Percentiles rank a stretch among this genome's conserved stretches.
Evolutionary conservation across 306 rosid species (phyloP).

Genomic region (Vigna trinervia): DNA sequence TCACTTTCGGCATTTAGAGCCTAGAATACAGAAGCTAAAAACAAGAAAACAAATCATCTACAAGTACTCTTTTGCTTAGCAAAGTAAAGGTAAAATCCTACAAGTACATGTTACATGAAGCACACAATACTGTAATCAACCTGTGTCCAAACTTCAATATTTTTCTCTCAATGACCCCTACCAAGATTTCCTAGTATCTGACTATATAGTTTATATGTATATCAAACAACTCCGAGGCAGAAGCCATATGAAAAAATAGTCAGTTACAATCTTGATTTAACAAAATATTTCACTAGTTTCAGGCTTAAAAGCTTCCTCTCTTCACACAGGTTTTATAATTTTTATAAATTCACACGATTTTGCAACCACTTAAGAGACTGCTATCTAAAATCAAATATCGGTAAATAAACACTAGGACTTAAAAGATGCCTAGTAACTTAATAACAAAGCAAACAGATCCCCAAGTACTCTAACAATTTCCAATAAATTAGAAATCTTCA

Average conservation of each 20-base stretch:
- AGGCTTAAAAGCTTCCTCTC: not conserved
- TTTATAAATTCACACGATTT: not conserved
- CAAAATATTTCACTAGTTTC: conserved; percentile 1
- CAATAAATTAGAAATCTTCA: not conserved
- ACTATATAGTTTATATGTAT: not conserved
- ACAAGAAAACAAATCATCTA: not conserved
- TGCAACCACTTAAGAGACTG: not conserved
- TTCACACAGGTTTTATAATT: not conserved
- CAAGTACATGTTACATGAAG: not conserved
- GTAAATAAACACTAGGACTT: not conserved
- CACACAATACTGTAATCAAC: not conserved
- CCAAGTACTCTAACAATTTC: not conserved
- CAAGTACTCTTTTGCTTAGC: too few species aligned
- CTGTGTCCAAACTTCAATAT: not conserved
- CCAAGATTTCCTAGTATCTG: not conserved
- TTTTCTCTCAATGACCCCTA: not conserved
- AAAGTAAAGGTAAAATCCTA: not conserved
- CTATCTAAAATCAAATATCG: not conserved
- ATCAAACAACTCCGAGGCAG: not conserved
- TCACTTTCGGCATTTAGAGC: not conserved
- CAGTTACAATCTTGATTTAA: not conserved
- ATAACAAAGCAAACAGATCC: not conserved
- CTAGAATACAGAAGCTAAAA: not conserved
- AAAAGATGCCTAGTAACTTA: not conserved
- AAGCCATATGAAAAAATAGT: not conserved